Evolutionary conservation across 2,329 filamentous ascomycete species (phyloP), one percentile per base, ranked within the genome.

Genomic region (Penicillium sp.): DNA sequence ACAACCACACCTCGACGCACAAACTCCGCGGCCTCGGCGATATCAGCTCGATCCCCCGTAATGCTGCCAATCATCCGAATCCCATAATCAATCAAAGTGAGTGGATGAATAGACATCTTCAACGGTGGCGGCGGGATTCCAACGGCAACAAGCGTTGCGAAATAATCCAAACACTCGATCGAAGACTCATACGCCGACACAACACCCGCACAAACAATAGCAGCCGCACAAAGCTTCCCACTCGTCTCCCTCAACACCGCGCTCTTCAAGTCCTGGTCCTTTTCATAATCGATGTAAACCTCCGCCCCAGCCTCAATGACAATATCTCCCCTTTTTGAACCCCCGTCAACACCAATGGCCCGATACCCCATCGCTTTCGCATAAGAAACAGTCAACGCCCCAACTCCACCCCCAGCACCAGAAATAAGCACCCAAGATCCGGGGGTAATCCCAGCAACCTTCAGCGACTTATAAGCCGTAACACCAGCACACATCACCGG

Each of bases 401-500:
- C 91, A 56, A 96, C 83, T 68, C 91, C 90, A 75, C 91, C 91
- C 63, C 91, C 91, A 27, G 91, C 91, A 71, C 92, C 92, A 60
- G 96, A 90, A 63, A 96, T 88, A 64, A 90, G 92, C 26, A 96
- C 86, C 39, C 82, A 87, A 75, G 96, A 87, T 31, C 91, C 91
- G 2, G 91, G 86, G 54, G 82, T 81, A 27, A 83, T 87, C 39
- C 85, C 87, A 0, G 90, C 91, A 76, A 95, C 91, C 80, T 96
- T 96, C 59, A 96, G 75, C n/a, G 89, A 91, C 80, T 92, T 93
- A 84, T 96, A 96, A 62, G 93, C 91, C 16, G 91, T 95, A 76
- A 95, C 87, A 71, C 90, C 90, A 45, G 90, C 90, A 76, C 91
- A 96, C 33, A 96, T 84, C 55, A 96, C 84, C 14, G 91, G 91